Percentiles rank a stretch among this genome's conserved stretches.
phyloP scores from a whole-genome alignment of 73 alveolate species.

The Blepharisma stoltei region DNA sequence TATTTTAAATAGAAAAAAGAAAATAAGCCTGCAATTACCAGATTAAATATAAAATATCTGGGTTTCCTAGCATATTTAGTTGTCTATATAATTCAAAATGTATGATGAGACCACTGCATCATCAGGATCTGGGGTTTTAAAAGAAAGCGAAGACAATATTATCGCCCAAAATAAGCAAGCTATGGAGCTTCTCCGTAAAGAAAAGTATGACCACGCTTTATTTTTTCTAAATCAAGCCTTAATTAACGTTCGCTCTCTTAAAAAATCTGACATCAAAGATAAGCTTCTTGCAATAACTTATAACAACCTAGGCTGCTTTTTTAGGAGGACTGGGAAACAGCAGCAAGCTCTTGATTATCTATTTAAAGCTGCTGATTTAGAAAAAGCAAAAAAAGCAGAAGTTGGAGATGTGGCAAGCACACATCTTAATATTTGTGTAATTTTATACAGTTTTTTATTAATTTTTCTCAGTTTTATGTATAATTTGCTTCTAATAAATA shows the following conservation, averaged over 20 bases:
- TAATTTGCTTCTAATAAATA: no score
- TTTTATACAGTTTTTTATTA: no score
- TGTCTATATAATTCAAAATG: no score
- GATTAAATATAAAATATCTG: no score
- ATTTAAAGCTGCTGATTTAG: neutral
- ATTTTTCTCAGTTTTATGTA: no score
- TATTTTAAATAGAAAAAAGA: no score
- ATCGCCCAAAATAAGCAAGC: neutral
- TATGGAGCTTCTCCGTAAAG: neutral
- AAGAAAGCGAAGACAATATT: constrained; percentile 1
- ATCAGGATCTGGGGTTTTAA: neutral
- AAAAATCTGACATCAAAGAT: neutral
- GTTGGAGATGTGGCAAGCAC: neutral
- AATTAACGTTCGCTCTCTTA: neutral
- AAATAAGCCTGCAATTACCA: no score
- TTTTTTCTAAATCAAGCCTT: constrained; percentile 24
- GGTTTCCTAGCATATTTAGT: no score
- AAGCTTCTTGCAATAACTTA: constrained; percentile 15
- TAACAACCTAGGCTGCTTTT: constrained; percentile 26
- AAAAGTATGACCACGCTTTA: constrained; percentile 10
- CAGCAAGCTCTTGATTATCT: constrained; percentile 13
- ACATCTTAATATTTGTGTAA: constrained; percentile 7
- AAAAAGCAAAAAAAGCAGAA: neutral
- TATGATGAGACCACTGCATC: no score
- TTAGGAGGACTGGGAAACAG: neutral